A percentile compares a stretch with the other conserved stretches of the same genome.
Evolutionary conservation across 768 basidiomycete genomes (phyloP).

Genomic region (Lactarius tabidus): DNA sequence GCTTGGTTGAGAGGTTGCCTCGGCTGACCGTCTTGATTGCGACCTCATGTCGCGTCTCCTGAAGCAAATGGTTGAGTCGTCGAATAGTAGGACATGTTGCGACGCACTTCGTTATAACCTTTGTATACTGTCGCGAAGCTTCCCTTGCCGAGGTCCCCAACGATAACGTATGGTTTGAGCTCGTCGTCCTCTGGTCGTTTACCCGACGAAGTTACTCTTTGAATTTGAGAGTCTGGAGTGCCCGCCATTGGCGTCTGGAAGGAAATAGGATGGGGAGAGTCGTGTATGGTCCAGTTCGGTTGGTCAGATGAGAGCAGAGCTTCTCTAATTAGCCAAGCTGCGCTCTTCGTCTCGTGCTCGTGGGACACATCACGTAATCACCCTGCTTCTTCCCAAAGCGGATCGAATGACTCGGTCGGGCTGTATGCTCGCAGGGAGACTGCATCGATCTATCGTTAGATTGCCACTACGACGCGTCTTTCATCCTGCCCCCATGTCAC

Average conservation of each 20-base stretch:
- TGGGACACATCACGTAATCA: not conserved
- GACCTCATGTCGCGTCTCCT: constrained; percentile 76
- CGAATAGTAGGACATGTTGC: not conserved
- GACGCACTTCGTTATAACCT: constrained; percentile 80
- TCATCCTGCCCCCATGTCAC: constrained; percentile 26
- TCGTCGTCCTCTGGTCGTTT: constrained; percentile 57
- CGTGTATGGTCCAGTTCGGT: not conserved
- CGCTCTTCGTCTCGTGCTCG: not conserved
- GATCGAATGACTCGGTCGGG: not conserved
- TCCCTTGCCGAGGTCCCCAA: constrained; percentile 77
- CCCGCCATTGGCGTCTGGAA: constrained; percentile 7
- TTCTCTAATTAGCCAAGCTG: not conserved
- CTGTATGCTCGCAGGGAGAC: constrained; percentile 19
- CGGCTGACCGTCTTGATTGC: constrained; percentile 95
- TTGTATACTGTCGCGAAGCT: constrained; percentile 97
- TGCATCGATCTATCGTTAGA: constrained; percentile 30
- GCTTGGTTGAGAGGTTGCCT: constrained; percentile 82
- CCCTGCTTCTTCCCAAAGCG: not conserved
- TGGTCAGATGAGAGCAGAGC: not conserved
- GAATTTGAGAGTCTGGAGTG: constrained; percentile 3
- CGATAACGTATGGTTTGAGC: constrained; percentile 71
- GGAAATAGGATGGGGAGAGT: not conserved
- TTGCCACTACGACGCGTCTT: constrained; percentile 5
- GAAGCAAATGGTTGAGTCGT: constrained; percentile 13
- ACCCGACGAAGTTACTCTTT: constrained; percentile 12